These are phyloP conservation scores for Chlorophyllum brunneum DNA, from an alignment of 768 basidiomycete genomes.

Conservation along the genomic window DNA sequence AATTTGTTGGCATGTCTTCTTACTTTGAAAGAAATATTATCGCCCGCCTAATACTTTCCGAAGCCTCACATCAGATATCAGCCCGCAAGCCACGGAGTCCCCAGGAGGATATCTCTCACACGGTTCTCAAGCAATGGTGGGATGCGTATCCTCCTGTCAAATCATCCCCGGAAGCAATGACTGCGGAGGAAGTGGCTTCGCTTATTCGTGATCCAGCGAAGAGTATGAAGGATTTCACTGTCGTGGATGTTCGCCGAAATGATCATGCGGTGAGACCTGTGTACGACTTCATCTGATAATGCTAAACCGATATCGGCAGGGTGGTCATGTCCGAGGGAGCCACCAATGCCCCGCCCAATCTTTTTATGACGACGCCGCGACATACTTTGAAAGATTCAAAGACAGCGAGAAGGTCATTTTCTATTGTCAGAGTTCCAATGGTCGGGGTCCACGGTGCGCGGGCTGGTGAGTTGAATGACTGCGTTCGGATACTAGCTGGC, in stretches of 20 bases:
- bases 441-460: constrained; percentile 51
- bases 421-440: constrained; percentile 49
- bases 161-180: constrained; percentile 28
- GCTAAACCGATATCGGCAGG: constrained; percentile 25
- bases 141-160: constrained; percentile 44
- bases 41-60: neutral
- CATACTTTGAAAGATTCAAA: constrained; percentile 38
- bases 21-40: neutral
- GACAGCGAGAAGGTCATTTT: constrained; percentile 43
- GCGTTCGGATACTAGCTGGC: neutral
- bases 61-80: constrained; percentile 46
- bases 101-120: constrained; percentile 14
- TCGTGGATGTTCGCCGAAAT: constrained; percentile 47
- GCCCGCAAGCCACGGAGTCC: constrained; percentile 31
- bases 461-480: constrained; percentile 38
- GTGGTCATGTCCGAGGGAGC: constrained; percentile 51
- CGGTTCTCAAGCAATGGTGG: constrained; percentile 45
- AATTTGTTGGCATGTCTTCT: constrained; percentile 36
- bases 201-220: constrained; percentile 23
- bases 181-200: constrained; percentile 34
- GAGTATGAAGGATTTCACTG: constrained; percentile 25
- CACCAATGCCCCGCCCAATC: constrained; percentile 45
- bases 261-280: constrained; percentile 39
- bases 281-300: neutral
- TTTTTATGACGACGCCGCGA: constrained; percentile 41